These are phyloP conservation scores for Pleurostoma richardsiae DNA, from an alignment of 2,329 filamentous ascomycete genomes.

Conservation along the genomic window DNA sequence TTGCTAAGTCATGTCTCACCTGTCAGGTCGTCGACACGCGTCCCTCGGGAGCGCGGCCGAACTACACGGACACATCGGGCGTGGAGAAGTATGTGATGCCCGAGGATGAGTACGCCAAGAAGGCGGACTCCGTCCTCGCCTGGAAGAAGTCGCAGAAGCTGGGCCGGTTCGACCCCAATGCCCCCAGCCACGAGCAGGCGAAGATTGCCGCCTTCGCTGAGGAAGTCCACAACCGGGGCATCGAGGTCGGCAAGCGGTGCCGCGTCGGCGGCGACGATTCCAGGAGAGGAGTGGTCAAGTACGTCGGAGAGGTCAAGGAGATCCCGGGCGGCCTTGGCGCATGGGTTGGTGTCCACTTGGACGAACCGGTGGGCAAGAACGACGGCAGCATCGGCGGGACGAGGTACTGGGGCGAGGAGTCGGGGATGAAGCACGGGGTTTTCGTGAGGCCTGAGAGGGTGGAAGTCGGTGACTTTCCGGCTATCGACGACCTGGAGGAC, in stretches of 20 bases:
- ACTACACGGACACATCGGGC: constrained; percentile 74
- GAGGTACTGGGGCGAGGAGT: constrained; percentile 65
- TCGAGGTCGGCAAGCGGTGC: constrained; percentile 58
- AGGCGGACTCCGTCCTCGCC: constrained; percentile 81
- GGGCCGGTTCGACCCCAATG: constrained; percentile 90
- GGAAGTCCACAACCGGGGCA: constrained; percentile 67
- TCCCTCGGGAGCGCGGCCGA: constrained; percentile 67
- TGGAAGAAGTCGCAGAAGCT: constrained; percentile 96
- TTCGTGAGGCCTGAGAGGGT: constrained; percentile 76
- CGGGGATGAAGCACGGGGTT: constrained; percentile 64
- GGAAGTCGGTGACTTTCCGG: constrained; percentile 68
- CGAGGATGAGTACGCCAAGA: constrained; percentile 77
- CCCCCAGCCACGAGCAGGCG: constrained; percentile 67
- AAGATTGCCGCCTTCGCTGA: constrained; percentile 63
- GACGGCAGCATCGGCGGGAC: constrained; percentile 60
- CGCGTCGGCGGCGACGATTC: constrained; percentile 62
- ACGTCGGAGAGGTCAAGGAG: constrained; percentile 69
- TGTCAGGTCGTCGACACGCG: constrained; percentile 73
- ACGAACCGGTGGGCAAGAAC: constrained; percentile 81
- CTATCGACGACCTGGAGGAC: constrained; percentile 68
- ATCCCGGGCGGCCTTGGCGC: constrained; percentile 60
- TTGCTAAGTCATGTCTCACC: too few relatives aligned
- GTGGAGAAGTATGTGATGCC: constrained; percentile 91
- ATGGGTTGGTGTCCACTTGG: constrained; percentile 72
- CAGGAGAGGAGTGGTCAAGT: constrained; percentile 64